A percentile compares a stretch with the other conserved stretches of the same genome.
phyloP scores from a whole-genome alignment of 257 asterid species.

The Catharanthus roseus region DNA sequence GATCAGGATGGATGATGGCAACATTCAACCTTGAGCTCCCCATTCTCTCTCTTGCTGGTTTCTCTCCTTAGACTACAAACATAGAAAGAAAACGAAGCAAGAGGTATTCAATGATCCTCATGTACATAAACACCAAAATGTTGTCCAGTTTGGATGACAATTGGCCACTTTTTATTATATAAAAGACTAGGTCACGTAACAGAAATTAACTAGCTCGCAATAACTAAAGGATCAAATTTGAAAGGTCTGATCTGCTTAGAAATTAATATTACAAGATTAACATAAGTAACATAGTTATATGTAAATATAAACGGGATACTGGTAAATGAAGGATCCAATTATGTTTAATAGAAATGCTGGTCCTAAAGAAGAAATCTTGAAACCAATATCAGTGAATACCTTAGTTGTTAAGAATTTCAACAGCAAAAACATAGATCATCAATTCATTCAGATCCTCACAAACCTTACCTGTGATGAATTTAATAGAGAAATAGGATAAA shows the following conservation, averaged over 20 bases:
- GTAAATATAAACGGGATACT: not conserved
- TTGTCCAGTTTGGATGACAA: not conserved
- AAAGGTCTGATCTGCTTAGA: not conserved
- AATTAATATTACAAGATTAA: not conserved
- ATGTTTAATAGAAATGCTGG: not conserved
- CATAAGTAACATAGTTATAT: not conserved
- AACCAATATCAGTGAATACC: too few relatives aligned
- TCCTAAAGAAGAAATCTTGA: not conserved
- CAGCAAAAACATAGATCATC: not conserved
- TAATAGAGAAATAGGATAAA: too few relatives aligned
- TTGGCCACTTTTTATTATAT: not conserved
- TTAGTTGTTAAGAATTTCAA: not conserved
- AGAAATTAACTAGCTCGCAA: too few relatives aligned
- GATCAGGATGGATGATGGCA: not conserved
- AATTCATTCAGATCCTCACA: too few relatives aligned
- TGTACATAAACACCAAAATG: not conserved
- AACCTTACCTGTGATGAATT: too few relatives aligned
- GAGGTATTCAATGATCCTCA: not conserved
- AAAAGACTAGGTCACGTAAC: not conserved
- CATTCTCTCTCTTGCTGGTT: not conserved
- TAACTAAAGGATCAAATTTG: not conserved
- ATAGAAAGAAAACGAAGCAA: not conserved
- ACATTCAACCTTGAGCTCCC: not conserved
- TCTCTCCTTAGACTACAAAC: not conserved
- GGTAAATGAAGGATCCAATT: not conserved